Base-by-base conservation (phyloP, 208 protist genomes). In the Tritrichomonas musculus region DNA sequence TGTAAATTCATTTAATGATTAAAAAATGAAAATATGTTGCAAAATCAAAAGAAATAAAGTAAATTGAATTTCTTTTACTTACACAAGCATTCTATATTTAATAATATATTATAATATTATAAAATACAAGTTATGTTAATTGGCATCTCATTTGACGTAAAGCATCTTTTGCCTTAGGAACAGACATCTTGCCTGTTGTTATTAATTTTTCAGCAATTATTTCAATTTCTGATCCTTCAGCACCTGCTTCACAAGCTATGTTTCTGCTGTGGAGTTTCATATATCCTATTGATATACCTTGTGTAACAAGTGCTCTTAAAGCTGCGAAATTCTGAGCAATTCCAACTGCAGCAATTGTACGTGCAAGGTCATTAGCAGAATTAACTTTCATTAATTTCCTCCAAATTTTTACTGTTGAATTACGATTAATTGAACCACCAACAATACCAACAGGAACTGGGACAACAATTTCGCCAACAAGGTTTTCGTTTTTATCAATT, bases 211-310 rank as follows among this genome's bases (percentile, higher is more conserved):
- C 17, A 14, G 77, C 77, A 57, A 88, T 47, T 53, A 20, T 57
- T 30, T 88, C 77, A 39, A 88, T 57, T 20, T 88, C 41, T 0
- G 53, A 25, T 27, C 47, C 47, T 13, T 2, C 25, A 14, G 41
- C 44, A 4, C 77, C 77, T 25, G 93, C 93, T 92, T 49, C 75
- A 49, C 39, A 69, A 1, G 93, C 95, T 75, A 96, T 94, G 64
- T 94, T 95, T 30, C 94, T 72, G 36, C 93, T 93, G 92, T 96
- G 95, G 47, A 96, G 93, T 50, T 53, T 60, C 95, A 96, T 96
- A 77, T 96, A 95, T 57, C 95, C 95, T 27, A 92, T 65, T 9
- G 94, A 94, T 60, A 96, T 96, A 47, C 95, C 95, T 44, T 96
- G 94, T 33, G 92, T 94, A 33, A 94, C 94, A 33, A 96, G 92